Evolutionary conservation across 2,329 filamentous ascomycete species (phyloP).

Genomic region (Diaporthe eres): DNA sequence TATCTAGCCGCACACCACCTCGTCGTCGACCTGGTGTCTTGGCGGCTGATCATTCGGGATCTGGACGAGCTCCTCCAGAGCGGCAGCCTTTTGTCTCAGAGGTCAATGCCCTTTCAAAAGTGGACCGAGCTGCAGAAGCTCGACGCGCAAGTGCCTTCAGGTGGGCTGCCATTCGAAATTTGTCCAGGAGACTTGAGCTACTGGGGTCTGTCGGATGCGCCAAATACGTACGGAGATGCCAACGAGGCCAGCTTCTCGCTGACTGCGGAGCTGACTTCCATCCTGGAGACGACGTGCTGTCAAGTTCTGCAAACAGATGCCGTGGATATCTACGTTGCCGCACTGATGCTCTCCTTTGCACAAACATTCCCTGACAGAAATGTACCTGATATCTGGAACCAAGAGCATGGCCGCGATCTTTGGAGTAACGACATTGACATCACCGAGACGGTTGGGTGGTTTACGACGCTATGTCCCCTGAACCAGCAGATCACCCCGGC

Average conservation of each 20-base stretch:
- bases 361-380: constrained; percentile 67
- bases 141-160: constrained; percentile 38
- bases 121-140: constrained; percentile 64
- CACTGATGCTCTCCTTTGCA: constrained; percentile 68
- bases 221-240: constrained; percentile 63
- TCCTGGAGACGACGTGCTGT: constrained; percentile 60
- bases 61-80: constrained; percentile 63
- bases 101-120: constrained; percentile 62
- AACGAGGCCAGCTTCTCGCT: constrained; percentile 59
- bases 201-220: constrained; percentile 60
- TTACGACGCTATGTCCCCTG: constrained; percentile 69
- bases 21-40: constrained; percentile 65
- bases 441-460: constrained; percentile 72
- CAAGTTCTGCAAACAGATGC: constrained; percentile 65
- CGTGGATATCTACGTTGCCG: constrained; percentile 67
- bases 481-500: constrained; percentile 57
- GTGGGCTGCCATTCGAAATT: constrained; percentile 56
- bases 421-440: constrained; percentile 64
- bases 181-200: constrained; percentile 59
- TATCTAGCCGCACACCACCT: constrained; percentile 67
- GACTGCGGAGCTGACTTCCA: constrained; percentile 56
- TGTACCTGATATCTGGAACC: constrained; percentile 67
- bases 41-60: constrained; percentile 65
- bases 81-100: constrained; percentile 59
- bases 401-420: constrained; percentile 63